Evolutionary conservation across 768 basidiomycete genomes (phyloP).

Genomic region (Naematelia encephala): DNA sequence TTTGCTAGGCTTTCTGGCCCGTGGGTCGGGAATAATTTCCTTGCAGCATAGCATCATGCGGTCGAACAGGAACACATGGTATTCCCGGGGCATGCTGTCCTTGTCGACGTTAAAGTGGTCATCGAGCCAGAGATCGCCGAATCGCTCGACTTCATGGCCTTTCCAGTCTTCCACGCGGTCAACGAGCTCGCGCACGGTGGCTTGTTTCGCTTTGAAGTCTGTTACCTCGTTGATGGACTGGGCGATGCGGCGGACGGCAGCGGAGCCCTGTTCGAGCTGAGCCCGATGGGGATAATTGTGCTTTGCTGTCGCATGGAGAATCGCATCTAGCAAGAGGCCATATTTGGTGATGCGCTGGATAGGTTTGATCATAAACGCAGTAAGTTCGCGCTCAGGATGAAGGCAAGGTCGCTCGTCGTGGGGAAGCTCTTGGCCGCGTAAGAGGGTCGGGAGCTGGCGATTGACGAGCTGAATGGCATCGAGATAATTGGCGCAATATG

Average conservation of each 20-base stretch:
- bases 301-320: slow-evolving; percentile 38
- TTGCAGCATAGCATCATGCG: slow-evolving; percentile 99
- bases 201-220: slow-evolving; percentile 72
- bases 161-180: slow-evolving; percentile 97
- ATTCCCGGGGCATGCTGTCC: slow-evolving; percentile 92
- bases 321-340: slow-evolving; percentile 79
- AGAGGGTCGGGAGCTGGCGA: slow-evolving; percentile 76
- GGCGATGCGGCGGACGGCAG: slow-evolving; percentile 85
- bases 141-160: slow-evolving; percentile 90
- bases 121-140: slow-evolving; percentile 89
- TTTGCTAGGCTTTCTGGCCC: slow-evolving; percentile 67
- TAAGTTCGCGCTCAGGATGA: slow-evolving; percentile 61
- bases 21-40: slow-evolving; percentile 65
- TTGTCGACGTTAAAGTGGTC: slow-evolving; percentile 96
- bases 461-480: slow-evolving; percentile 80
- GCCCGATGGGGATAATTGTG: slow-evolving; percentile 53
- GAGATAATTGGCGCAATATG: slow-evolving; percentile 93
- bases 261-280: slow-evolving; percentile 78
- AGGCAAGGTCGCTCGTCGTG: slow-evolving; percentile 32
- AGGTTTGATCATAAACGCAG: slow-evolving; percentile 96
- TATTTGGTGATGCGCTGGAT: slow-evolving; percentile 99
- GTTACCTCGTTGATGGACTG: slow-evolving; percentile 95
- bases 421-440: slow-evolving; percentile 47
- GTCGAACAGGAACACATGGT: slow-evolving; percentile 97
- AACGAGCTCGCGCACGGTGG: slow-evolving; percentile 80